These are phyloP conservation scores for Gynochthodes officinalis DNA, from an alignment of 257 asterid genomes.

Conservation along the genomic window DNA sequence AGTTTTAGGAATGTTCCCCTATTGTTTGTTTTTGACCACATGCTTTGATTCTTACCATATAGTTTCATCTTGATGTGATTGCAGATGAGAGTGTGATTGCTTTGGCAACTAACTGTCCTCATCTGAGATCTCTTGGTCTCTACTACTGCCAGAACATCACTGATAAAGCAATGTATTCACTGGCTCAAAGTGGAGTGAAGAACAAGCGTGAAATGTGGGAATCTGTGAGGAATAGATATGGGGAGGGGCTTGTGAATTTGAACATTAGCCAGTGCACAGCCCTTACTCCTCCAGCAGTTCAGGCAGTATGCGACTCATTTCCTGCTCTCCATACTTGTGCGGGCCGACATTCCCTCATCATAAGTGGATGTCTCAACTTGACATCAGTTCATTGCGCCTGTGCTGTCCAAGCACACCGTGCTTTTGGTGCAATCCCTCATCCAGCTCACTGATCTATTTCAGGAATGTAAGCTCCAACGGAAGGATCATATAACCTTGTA, in stretches of 20 bases:
- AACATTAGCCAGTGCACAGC: constrained; percentile 99
- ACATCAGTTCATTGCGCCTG: constrained; percentile 91
- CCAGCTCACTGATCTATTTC: constrained; percentile 51
- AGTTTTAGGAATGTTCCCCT: not conserved
- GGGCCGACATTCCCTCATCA: constrained; percentile 76
- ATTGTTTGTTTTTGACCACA: not conserved
- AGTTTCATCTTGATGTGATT: not conserved
- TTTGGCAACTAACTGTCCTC: constrained; percentile 74
- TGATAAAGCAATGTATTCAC: constrained; percentile 83
- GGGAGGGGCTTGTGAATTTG: constrained; percentile 79
- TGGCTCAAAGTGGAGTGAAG: constrained; percentile 74
- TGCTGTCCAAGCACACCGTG: constrained; percentile 59
- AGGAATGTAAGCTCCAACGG: constrained; percentile 4
- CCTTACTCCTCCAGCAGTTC: constrained; percentile 96
- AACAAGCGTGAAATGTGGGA: constrained; percentile 59
- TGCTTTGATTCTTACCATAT: not conserved
- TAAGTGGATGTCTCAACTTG: constrained; percentile 83
- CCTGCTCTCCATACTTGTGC: constrained; percentile 95
- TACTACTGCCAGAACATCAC: constrained; percentile 92
- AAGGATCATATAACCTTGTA: constrained; percentile 5
- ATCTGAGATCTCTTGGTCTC: constrained; percentile 73
- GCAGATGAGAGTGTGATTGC: constrained; percentile 90
- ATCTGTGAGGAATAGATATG: constrained; percentile 54
- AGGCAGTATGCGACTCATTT: constrained; percentile 89
- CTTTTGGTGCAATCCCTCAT: constrained; percentile 41